Percentiles rank a stretch among this genome's conserved stretches.
phyloP scores from a whole-genome alignment of 805 yeast genomes.

The Lipomyces yamanashiensis region DNA sequence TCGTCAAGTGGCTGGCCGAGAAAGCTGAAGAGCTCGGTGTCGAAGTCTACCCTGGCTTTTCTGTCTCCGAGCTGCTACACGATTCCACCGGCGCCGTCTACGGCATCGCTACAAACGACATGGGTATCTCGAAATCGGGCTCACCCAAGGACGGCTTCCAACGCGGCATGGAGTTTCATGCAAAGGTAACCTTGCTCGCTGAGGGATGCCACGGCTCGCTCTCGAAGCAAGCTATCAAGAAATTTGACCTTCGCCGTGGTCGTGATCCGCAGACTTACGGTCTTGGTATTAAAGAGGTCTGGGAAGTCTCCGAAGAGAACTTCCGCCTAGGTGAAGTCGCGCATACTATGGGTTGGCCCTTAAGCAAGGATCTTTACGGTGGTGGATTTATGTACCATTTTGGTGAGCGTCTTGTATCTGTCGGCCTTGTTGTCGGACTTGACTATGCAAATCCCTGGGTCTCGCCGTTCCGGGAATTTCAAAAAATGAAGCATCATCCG shows the following conservation, averaged over 20 bases:
- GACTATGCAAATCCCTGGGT: conserved; percentile 95
- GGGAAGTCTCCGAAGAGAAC: conserved; percentile 88
- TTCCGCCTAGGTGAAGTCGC: conserved; percentile 80
- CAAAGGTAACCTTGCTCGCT: conserved; percentile 85
- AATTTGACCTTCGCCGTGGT: conserved; percentile 68
- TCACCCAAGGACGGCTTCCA: conserved; percentile 82
- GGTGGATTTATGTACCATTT: conserved; percentile 98
- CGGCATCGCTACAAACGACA: conserved; percentile 94
- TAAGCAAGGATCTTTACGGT: conserved; percentile 76
- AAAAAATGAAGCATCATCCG: conserved; percentile 87
- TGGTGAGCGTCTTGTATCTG: conserved; percentile 87
- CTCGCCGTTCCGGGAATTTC: conserved; percentile 92
- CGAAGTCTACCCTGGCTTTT: conserved; percentile 87
- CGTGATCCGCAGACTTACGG: conserved; percentile 86
- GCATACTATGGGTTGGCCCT: conserved; percentile 90
- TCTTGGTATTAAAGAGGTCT: conserved; percentile 91
- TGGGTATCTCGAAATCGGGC: conserved; percentile 80
- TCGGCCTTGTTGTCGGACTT: conserved; percentile 92
- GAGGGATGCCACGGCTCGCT: conserved; percentile 99
- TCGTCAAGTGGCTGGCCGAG: conserved; percentile 80
- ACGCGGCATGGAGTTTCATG: conserved; percentile 95
- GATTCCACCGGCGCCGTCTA: conserved; percentile 60
- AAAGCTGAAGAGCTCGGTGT: conserved; percentile 93
- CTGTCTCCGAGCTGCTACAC: conserved; percentile 68
- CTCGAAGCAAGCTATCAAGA: conserved; percentile 72